A percentile compares a stretch with the other conserved stretches of the same genome.
phyloP scores from a whole-genome alignment of 2,329 filamentous ascomycete species.

The Leptoxyphium fumago region DNA sequence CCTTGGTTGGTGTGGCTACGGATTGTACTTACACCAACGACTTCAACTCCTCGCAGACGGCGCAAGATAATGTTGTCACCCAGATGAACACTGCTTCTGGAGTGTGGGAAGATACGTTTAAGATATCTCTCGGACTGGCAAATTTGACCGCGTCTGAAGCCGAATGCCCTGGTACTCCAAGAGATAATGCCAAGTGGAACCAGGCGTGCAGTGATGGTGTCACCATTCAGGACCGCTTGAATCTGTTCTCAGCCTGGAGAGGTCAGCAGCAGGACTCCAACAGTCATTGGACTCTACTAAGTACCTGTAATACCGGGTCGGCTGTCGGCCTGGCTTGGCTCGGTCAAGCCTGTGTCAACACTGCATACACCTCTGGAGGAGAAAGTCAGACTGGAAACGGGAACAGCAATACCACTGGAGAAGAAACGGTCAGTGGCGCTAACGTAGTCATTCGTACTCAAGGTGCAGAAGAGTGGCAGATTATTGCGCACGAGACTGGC shows the following conservation, averaged over 20 bases:
- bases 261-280: slow-evolving; percentile 63
- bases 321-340: slow-evolving; percentile 91
- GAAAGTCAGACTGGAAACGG: slow-evolving; percentile 23
- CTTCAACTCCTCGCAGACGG: slow-evolving; percentile 52
- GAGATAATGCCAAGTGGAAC: slow-evolving; percentile 68
- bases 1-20: slow-evolving; percentile 78
- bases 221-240: slow-evolving; percentile 63
- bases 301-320: slow-evolving; percentile 62
- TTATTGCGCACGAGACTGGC: slow-evolving; percentile 85
- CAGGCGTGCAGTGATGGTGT: slow-evolving; percentile 48
- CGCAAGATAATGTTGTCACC: slow-evolving; percentile 61
- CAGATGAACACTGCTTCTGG: slow-evolving; percentile 77
- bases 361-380: slow-evolving; percentile 32
- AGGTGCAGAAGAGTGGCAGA: slow-evolving; percentile 69
- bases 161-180: slow-evolving; percentile 57
- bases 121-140: slow-evolving; percentile 79
- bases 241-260: slow-evolving; percentile 79
- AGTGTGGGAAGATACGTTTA: slow-evolving; percentile 82
- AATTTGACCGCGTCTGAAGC: slow-evolving; percentile 67
- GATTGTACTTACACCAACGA: slow-evolving; percentile 74
- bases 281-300: slow-evolving; percentile 86
- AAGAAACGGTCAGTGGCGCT: slow-evolving; percentile 66
- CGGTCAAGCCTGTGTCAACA: slow-evolving; percentile 63
- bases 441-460: slow-evolving; percentile 74
- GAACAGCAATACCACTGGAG: slow-evolving; percentile 24